Evolutionary conservation across 139 green algal species (phyloP).

Genomic region (Trebouxia sp.): DNA sequence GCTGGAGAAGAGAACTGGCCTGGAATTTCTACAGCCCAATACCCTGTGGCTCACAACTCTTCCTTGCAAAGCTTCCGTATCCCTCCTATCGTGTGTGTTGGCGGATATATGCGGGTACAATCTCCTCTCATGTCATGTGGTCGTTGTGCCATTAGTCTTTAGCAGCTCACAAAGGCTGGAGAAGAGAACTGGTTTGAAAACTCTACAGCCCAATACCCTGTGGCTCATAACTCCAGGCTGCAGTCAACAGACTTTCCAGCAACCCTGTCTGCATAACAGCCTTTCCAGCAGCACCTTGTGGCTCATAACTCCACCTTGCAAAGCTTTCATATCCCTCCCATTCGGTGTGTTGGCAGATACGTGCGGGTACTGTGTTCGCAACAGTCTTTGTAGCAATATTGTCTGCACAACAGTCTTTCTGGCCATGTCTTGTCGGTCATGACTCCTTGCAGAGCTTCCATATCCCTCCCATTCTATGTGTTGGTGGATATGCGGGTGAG

Average conservation of each 20-base stretch:
- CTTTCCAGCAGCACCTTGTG: too few species aligned
- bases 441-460: conserved; percentile 38
- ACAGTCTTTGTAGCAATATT: too few species aligned
- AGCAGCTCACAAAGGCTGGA: neutral
- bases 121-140: conserved; percentile 31
- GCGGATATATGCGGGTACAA: conserved; percentile 36
- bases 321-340: neutral
- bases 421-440: too few species aligned
- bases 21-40: neutral
- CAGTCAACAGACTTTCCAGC: too few species aligned
- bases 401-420: too few species aligned
- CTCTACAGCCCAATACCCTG: too few species aligned
- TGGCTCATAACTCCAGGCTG: too few species aligned
- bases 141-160: conserved; percentile 33
- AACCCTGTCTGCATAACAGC: too few species aligned
- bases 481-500: conserved; percentile 37
- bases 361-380: conserved; percentile 37
- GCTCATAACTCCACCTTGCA: neutral
- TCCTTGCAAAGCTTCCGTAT: neutral
- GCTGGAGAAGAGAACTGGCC: neutral
- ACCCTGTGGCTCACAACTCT: neutral
- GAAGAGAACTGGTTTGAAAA: neutral
- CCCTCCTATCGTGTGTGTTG: neutral
- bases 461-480: conserved; percentile 34
- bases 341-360: neutral